Percentiles rank a stretch among this genome's conserved stretches.
Evolutionary conservation across 192 early-diverging fungal species (phyloP).

Genomic region (Umbelopsis vinacea): DNA sequence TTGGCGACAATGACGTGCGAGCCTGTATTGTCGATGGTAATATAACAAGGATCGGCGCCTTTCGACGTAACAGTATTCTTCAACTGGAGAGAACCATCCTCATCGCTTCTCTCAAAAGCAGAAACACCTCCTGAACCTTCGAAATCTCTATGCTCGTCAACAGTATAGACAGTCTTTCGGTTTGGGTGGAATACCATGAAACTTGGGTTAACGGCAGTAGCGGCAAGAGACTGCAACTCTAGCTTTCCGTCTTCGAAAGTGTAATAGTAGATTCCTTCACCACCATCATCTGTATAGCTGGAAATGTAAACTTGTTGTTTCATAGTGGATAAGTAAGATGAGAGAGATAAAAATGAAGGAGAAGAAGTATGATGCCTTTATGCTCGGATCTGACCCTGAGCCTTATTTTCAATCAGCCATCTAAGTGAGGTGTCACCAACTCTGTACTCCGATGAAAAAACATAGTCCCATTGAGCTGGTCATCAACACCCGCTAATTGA

Average conservation of each 20-base stretch:
- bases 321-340: background rate
- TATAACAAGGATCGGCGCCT: constrained; percentile 37
- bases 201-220: constrained; percentile 24
- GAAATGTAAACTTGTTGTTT: constrained; percentile 33
- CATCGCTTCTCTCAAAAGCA: constrained; percentile 24
- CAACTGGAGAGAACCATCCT: constrained; percentile 15
- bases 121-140: constrained; percentile 28
- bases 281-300: constrained; percentile 31
- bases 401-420: too few relatives aligned
- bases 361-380: background rate
- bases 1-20: constrained; percentile 36
- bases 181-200: constrained; percentile 26
- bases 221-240: constrained; percentile 4
- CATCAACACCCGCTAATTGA: too few relatives aligned
- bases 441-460: too few relatives aligned
- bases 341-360: background rate
- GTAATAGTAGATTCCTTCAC: constrained; percentile 38
- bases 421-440: too few relatives aligned
- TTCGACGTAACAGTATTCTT: constrained; percentile 28
- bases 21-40: constrained; percentile 24
- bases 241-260: constrained; percentile 33
- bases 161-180: constrained; percentile 23
- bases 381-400: background rate
- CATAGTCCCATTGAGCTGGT: too few relatives aligned
- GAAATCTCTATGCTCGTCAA: constrained; percentile 30